These are phyloP conservation scores for Globisporangium uncinulatum DNA, from an alignment of 352 stramenopile genomes.

Conservation along the genomic window DNA sequence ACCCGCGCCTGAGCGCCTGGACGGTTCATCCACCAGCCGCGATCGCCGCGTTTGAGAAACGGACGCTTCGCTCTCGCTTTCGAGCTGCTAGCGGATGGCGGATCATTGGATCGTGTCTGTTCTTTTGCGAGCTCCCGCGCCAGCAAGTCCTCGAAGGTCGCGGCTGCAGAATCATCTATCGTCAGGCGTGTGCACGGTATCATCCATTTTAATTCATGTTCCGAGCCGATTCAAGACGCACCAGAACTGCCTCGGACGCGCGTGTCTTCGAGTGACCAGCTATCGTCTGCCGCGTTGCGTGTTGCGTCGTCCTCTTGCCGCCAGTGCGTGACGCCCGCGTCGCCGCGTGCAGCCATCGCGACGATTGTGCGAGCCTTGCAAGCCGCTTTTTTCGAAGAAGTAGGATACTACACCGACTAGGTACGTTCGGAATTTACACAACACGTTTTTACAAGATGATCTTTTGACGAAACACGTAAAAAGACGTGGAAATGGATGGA, in stretches of 20 bases:
- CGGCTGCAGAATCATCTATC: constrained; percentile 16
- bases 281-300: neutral
- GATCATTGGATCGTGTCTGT: constrained; percentile 8
- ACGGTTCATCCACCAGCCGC: constrained; percentile 82
- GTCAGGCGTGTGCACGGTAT: neutral
- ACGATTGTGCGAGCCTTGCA: neutral
- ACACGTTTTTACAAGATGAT: too few species aligned
- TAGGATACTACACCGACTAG: too few species aligned
- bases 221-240: constrained; percentile 1
- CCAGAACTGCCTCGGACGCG: constrained; percentile 9
- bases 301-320: constrained; percentile 9
- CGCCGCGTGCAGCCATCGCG: constrained; percentile 1
- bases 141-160: constrained; percentile 64
- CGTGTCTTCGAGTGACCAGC: constrained; percentile 9
- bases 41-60: constrained; percentile 69
- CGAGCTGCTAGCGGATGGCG: neutral
- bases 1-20: constrained; percentile 48
- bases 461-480: too few species aligned
- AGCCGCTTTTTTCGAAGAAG: neutral
- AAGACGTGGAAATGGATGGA: neutral
- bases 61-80: constrained; percentile 27
- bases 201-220: too few species aligned
- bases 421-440: too few species aligned
- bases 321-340: constrained; percentile 3
- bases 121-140: constrained; percentile 52